Percentiles rank a stretch among this genome's conserved stretches.
Evolutionary conservation across 441 rosid species (phyloP).

Genomic region (Aquilaria agallochum): DNA sequence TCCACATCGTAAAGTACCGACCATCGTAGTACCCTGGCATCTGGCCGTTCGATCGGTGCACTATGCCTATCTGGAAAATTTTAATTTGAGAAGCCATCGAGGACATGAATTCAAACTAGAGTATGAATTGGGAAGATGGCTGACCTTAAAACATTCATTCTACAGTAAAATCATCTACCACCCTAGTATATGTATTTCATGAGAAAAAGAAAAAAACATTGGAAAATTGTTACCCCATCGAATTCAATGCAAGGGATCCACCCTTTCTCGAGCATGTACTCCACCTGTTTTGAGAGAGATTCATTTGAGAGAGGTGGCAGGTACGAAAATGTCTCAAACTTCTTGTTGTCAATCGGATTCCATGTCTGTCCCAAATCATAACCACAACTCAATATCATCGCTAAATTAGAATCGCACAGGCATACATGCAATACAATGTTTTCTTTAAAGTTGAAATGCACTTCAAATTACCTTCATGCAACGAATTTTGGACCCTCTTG

Average conservation of each 20-base stretch:
- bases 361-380: constrained; percentile 39
- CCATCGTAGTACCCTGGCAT: constrained; percentile 73
- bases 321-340: constrained; percentile 66
- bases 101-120: background rate
- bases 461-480: constrained; percentile 51
- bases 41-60: constrained; percentile 42
- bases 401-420: background rate
- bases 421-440: too few relatives aligned
- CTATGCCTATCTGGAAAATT: constrained; percentile 29
- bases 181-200: too few relatives aligned
- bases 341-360: constrained; percentile 68
- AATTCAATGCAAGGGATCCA: constrained; percentile 79
- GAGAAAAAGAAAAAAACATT: too few relatives aligned
- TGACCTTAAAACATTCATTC: too few relatives aligned
- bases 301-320: constrained; percentile 61
- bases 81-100: background rate
- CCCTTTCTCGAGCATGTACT: constrained; percentile 57
- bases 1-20: constrained; percentile 73
- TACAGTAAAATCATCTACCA: too few relatives aligned
- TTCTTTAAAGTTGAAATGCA: background rate
- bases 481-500: constrained; percentile 42
- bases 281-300: constrained; percentile 50
- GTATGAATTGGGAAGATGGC: too few relatives aligned
- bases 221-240: constrained; percentile 39
- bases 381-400: background rate